Evolutionary conservation across 1,284 basidiomycete species (phyloP).

Genomic region (Spongiforma sp.): DNA sequence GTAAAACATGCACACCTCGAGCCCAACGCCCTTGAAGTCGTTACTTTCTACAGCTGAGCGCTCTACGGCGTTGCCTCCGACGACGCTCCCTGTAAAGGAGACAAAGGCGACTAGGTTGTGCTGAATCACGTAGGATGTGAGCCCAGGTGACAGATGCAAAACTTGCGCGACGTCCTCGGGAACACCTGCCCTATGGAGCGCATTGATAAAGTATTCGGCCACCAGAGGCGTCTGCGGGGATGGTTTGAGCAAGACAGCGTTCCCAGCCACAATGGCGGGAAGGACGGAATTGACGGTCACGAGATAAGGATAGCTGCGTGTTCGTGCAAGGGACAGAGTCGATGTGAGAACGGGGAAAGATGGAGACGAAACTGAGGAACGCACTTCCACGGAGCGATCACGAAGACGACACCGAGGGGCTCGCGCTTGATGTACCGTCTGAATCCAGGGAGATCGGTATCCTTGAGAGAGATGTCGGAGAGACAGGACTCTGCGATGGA

Average conservation of each 20-base stretch:
- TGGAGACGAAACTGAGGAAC: constrained; percentile 25
- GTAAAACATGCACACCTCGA: constrained; percentile 66
- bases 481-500: constrained; percentile 82
- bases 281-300: constrained; percentile 90
- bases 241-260: constrained; percentile 90
- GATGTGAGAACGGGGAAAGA: not conserved
- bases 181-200: constrained; percentile 76
- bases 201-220: constrained; percentile 80
- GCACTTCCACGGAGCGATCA: constrained; percentile 92
- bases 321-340: not conserved
- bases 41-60: constrained; percentile 60
- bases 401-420: constrained; percentile 88
- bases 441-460: constrained; percentile 84
- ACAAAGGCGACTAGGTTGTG: constrained; percentile 81
- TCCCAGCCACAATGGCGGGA: constrained; percentile 88
- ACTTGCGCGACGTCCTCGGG: constrained; percentile 81
- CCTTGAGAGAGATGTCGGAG: constrained; percentile 74
- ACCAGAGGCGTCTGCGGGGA: constrained; percentile 93
- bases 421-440: constrained; percentile 81
- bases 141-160: constrained; percentile 74
- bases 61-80: constrained; percentile 67
- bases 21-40: constrained; percentile 82
- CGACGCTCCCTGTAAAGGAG: constrained; percentile 89
- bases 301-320: constrained; percentile 79
- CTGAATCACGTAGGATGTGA: constrained; percentile 68